These are phyloP conservation scores for Lepidopterella palustris DNA, from an alignment of 495 filamentous ascomycete genomes.

Conservation along the genomic window DNA sequence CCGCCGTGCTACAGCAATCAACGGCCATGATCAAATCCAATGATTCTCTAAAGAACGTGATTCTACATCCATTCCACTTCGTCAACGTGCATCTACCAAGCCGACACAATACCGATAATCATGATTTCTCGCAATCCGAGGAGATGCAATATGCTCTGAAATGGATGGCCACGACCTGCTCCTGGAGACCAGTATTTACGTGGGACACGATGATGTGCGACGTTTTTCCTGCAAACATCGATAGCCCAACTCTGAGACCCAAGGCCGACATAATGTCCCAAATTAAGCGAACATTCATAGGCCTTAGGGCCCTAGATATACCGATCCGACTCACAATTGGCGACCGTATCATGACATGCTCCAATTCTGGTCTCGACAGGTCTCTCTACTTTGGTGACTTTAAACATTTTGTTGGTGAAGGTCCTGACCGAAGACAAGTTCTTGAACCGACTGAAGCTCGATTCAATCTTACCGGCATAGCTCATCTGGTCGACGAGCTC, in stretches of 20 bases:
- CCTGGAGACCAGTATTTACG: slow-evolving; percentile 18
- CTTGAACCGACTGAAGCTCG: slow-evolving; percentile 17
- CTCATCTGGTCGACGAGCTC: slow-evolving; percentile 24
- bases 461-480: slow-evolving; percentile 23
- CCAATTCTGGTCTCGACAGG: slow-evolving; percentile 15
- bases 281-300: slow-evolving; percentile 13
- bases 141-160: slow-evolving; percentile 17
- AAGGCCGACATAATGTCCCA: slow-evolving; percentile 16
- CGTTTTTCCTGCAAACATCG: slow-evolving; percentile 22
- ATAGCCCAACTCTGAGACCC: slow-evolving; percentile 10
- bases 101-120: not conserved
- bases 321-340: slow-evolving; percentile 21
- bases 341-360: slow-evolving; percentile 9
- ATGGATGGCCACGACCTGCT: slow-evolving; percentile 18
- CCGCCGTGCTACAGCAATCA: slow-evolving; percentile 10
- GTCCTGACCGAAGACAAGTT: slow-evolving; percentile 6
- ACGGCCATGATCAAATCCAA: slow-evolving; percentile 13
- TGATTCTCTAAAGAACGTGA: slow-evolving; percentile 8
- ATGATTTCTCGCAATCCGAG: slow-evolving; percentile 7
- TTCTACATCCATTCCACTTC: slow-evolving; percentile 21
- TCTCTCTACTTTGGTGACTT: slow-evolving; percentile 23
- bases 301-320: slow-evolving; percentile 12
- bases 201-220: slow-evolving; percentile 25
- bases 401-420: slow-evolving; percentile 16
- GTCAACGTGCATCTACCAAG: slow-evolving; percentile 17